Evolutionary conservation across 2,329 filamentous ascomycete species (phyloP), one percentile per base, ranked within the genome.

Genomic region (Talaromyces sp.): DNA sequence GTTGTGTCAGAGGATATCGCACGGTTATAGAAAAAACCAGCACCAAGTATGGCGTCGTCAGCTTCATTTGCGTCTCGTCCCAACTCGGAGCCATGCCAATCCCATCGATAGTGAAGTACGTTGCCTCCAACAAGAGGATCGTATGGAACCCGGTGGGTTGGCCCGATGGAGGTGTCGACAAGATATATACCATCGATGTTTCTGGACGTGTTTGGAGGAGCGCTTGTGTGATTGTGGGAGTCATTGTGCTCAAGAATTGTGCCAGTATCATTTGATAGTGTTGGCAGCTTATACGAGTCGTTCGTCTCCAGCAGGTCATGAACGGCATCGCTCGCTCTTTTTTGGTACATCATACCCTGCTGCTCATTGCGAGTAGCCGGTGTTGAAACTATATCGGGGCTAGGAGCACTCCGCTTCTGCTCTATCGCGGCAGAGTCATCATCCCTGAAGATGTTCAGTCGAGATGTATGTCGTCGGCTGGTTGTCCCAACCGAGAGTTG

Each of bases 401-500:
- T 19, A 52, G 53, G 33, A 17, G 36, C 39, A 21, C 22, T 46
- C 11, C 22, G 31, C 46, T 56, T 55, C 13, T 45, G 21, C 25
- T 55, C 53, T 45, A 17, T 13, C 31, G 17, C 33, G 21, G 37
- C 8, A 17, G 36, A 35, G 28, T 63, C 55, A 28, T 63, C 63
- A 56, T 78, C 76, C 22, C 69, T 67, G 59, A 75, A 78, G 37
- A 78, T 64, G 7, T 66, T 57, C 57, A 77, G 69, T 4, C 65
- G 68, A 50, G 64, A 61, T 21, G 66, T 63, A 37, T 67, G 60
- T 55, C 66, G 71, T 43, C 67, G 66, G 31, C 65, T 65, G 55
- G 70, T 64, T n/a, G 62, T 64, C 11, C 60, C 64, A 40, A 72
- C 57, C 6, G 71, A 65, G 39, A 59, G 57, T 13, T 56, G 46